phyloP scores from a whole-genome alignment of 345 rosid species.

The Populus simonii region DNA sequence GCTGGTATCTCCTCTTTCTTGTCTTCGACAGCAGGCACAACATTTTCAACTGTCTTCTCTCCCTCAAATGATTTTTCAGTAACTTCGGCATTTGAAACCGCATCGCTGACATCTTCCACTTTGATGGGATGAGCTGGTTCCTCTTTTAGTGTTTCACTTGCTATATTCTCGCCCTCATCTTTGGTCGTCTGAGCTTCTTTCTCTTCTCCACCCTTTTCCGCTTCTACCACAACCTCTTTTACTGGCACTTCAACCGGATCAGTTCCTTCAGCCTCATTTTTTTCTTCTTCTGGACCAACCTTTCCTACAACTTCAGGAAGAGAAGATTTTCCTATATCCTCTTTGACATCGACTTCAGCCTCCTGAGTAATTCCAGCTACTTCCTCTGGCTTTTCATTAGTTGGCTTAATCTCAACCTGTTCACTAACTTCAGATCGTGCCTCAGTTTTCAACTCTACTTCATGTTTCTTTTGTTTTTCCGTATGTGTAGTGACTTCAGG shows the following conservation, averaged over 20 bases:
- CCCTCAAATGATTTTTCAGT: constrained; percentile 7
- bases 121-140: not conserved
- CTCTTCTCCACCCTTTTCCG: not conserved
- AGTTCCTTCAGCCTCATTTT: not conserved
- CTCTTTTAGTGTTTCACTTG: not conserved
- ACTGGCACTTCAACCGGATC: not conserved
- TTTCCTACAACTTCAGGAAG: not conserved
- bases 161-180: not conserved
- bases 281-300: not conserved
- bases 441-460: constrained; percentile 1
- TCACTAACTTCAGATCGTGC: not conserved
- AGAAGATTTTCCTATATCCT: not conserved
- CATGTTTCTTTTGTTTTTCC: constrained; percentile 1
- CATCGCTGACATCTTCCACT: not conserved
- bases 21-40: constrained; percentile 5
- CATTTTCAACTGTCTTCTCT: constrained; percentile 2
- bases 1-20: constrained; percentile 11
- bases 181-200: not conserved
- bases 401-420: constrained; percentile 13
- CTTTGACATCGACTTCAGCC: not conserved
- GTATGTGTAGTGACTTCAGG: constrained; percentile 3
- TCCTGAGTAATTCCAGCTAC: not conserved
- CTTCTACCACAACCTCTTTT: constrained; percentile 7
- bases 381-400: not conserved
- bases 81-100: constrained; percentile 7